Evolutionary conservation across 1,284 basidiomycete genomes (phyloP).

Genomic region (Rhizopogon parksii): DNA sequence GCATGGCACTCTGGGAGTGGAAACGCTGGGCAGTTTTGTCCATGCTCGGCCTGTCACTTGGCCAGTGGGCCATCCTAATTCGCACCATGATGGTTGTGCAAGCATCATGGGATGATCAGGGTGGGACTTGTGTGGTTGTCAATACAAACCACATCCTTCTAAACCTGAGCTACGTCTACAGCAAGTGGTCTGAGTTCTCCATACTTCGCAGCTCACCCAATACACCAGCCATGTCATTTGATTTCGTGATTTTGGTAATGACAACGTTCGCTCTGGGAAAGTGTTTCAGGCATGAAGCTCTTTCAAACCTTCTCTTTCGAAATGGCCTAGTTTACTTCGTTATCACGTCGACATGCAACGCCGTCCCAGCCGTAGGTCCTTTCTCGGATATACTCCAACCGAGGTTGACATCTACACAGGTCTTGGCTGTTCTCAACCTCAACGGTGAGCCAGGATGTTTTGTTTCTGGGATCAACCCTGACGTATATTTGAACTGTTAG

Average conservation of each 20-base stretch:
- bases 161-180: slow-evolving; percentile 61
- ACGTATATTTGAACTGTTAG: slow-evolving; percentile 25
- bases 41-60: slow-evolving; percentile 47
- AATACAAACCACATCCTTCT: slow-evolving; percentile 49
- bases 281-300: slow-evolving; percentile 44
- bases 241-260: slow-evolving; percentile 51
- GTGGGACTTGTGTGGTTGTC: slow-evolving; percentile 41
- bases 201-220: slow-evolving; percentile 3
- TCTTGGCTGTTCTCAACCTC: slow-evolving; percentile 48
- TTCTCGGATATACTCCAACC: neutral
- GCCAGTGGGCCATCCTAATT: slow-evolving; percentile 60
- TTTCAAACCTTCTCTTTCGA: slow-evolving; percentile 60
- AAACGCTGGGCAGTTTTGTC: slow-evolving; percentile 40
- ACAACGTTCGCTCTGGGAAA: slow-evolving; percentile 46
- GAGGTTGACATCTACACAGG: slow-evolving; percentile 26
- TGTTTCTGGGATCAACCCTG: slow-evolving; percentile 1
- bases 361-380: slow-evolving; percentile 52
- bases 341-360: slow-evolving; percentile 58
- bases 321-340: slow-evolving; percentile 66
- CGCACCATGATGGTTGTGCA: slow-evolving; percentile 62
- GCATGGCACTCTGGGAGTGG: slow-evolving; percentile 66
- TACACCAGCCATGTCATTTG: slow-evolving; percentile 56
- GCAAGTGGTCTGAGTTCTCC: slow-evolving; percentile 33
- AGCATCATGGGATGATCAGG: slow-evolving; percentile 41
- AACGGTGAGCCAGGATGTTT: slow-evolving; percentile 40